Conservation (phyloP, 129 eudicot species). For the Flaveria ramosissima region DNA sequence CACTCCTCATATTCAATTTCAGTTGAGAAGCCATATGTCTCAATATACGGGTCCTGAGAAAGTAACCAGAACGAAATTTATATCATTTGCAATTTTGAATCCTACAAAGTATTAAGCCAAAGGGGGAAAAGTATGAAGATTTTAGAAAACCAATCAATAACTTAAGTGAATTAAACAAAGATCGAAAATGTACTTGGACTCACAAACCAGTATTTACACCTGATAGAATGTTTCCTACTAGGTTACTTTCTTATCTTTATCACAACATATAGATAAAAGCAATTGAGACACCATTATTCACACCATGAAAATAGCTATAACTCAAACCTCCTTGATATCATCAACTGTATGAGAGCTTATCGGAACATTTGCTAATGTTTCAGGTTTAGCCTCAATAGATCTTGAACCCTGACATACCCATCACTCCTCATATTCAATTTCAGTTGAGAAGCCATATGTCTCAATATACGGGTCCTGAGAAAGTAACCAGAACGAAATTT, state of each 20-base stretch:
- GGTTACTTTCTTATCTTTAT: slow-evolving; percentile 1
- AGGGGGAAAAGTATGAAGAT: not conserved
- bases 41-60: slow-evolving; percentile 74
- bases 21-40: slow-evolving; percentile 84
- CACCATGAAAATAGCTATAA: not conserved
- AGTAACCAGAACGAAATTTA: not conserved
- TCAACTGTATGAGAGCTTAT: slow-evolving; percentile 66
- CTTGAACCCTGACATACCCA: slow-evolving; percentile 89
- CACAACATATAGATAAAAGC: not conserved
- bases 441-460: slow-evolving; percentile 84
- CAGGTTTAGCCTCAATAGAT: slow-evolving; percentile 66
- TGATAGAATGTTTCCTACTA: not conserved
- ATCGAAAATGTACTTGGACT: not conserved
- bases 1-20: slow-evolving; percentile 73
- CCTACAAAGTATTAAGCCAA: slow-evolving; percentile 1
- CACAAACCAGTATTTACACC: not conserved
- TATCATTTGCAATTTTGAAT: slow-evolving; percentile 15
- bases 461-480: slow-evolving; percentile 76
- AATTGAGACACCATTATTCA: not conserved
- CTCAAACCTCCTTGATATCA: slow-evolving; percentile 77
- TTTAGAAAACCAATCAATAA: not conserved
- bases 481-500: not conserved
- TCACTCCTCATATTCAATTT: slow-evolving; percentile 77
- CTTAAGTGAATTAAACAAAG: not conserved
- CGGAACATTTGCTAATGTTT: slow-evolving; percentile 74